Percentiles rank a stretch among this genome's conserved stretches.
phyloP scores from a whole-genome alignment of 257 asterid species.

The Solanum pimpinellifolium region DNA sequence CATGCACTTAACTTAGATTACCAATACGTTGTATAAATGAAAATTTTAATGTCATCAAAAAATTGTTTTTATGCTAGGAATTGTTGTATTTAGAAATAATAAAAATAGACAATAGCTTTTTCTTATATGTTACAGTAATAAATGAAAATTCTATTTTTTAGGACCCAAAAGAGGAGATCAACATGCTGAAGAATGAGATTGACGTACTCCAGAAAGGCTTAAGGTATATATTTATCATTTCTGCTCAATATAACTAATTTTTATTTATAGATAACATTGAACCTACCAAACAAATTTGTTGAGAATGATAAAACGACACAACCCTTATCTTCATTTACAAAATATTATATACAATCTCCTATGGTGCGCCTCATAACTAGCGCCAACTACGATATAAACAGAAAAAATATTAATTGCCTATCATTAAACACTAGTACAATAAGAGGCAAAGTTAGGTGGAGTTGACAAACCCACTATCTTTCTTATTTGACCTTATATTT shows the following conservation, averaged over 20 bases:
- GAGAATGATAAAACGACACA: too few relatives aligned
- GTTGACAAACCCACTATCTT: too few relatives aligned
- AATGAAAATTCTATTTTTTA: not conserved
- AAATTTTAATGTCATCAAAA: not conserved
- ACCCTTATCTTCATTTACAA: not conserved
- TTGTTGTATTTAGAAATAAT: not conserved
- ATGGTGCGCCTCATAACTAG: not conserved
- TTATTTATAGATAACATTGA: not conserved
- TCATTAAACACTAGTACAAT: too few relatives aligned
- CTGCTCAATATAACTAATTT: not conserved
- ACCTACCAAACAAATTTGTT: not conserved
- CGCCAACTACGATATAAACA: not conserved
- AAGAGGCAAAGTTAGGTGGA: too few relatives aligned
- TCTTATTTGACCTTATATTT: too few relatives aligned
- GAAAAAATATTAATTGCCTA: not conserved
- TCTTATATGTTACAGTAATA: not conserved
- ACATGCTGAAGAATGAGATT: constrained; percentile 73
- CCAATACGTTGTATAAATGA: not conserved
- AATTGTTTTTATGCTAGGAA: not conserved
- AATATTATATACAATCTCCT: not conserved
- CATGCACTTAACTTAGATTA: not conserved
- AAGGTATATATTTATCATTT: constrained; percentile 25
- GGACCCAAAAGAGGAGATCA: constrained; percentile 71
- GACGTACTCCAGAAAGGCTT: constrained; percentile 73
- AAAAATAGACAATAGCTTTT: not conserved